Base-by-base conservation (phyloP, 2,329 filamentous ascomycete species). In the Monosporascus ibericus region DNA sequence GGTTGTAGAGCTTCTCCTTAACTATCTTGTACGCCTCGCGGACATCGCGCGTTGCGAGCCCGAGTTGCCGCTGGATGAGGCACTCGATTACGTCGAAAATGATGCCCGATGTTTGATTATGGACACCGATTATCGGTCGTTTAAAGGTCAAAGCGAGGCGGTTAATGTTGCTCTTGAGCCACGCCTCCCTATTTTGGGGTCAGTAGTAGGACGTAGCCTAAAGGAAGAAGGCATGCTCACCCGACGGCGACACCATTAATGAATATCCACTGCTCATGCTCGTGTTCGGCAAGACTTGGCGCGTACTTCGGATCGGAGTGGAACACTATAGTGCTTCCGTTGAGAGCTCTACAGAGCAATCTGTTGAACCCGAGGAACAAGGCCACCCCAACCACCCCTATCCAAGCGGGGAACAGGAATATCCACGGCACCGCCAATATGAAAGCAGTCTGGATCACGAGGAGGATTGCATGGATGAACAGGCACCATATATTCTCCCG, bases 81-180 rank as follows among this genome's bases (percentile, higher is more conserved):
- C 88, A 92, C 68, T 94, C 85, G 25, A 92, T 68, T 1, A 92
- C 73, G 60, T 94, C 89, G 57, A 91, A 90, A 17, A 92, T 65
- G 47, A 92, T 79, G 2, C 89, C 89, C 1, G 74, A 82, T 57
- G 87, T 92, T 55, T 77, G 79, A 64, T 92, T 92, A 61, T 92
- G 89, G 14, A 92, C 82, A 25, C 88, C 88, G 1, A 83, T 74
- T 5, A 92, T 71, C 0, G 82, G 85, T 2, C 88, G 80, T 37
- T 83, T 80, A 65, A 92, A 92, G 0, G 85, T 90, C 47, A 84
- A 68, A 0, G 87, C 82, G 5, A 92, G 72, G 1, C 86, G 80
- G 65, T 92, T 81, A 55, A 92, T 72, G 60, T 89, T 91, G 55
- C 73, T 79, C 68, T 85, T 80, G 59, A 90, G 74, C 84, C 87